These are phyloP conservation scores for Kluyveromyces aestuarii DNA, from an alignment of 805 yeast species.

Conservation along the genomic window DNA sequence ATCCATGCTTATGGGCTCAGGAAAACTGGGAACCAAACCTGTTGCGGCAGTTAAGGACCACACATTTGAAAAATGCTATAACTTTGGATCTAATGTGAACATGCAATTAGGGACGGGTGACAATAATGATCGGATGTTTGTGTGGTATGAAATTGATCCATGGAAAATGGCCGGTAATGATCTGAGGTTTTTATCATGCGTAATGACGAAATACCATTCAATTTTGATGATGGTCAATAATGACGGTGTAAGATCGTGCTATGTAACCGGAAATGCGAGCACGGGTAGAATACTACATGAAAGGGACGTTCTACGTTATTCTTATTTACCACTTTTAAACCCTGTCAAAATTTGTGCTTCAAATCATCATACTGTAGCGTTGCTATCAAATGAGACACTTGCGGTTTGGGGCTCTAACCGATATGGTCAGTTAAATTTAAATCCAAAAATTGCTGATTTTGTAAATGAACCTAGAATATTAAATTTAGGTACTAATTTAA, in stretches of 20 bases:
- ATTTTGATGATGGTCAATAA: conserved; percentile 46
- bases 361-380: conserved; percentile 57
- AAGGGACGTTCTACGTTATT: conserved; percentile 36
- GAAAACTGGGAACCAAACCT: neutral
- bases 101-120: conserved; percentile 61
- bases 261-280: conserved; percentile 56
- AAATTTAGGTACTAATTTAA: conserved; percentile 15
- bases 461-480: conserved; percentile 6
- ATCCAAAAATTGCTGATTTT: conserved; percentile 22
- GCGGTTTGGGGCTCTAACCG: conserved; percentile 76
- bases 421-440: conserved; percentile 42
- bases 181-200: conserved; percentile 33
- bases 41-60: neutral
- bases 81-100: conserved; percentile 56
- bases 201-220: conserved; percentile 59
- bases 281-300: conserved; percentile 62
- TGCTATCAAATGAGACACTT: conserved; percentile 44
- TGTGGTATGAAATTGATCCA: conserved; percentile 4
- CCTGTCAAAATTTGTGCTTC: conserved; percentile 35
- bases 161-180: conserved; percentile 9
- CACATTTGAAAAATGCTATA: conserved; percentile 21
- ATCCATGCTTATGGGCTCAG: neutral
- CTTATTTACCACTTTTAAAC: conserved; percentile 33
- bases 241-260: conserved; percentile 29
- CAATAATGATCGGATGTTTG: conserved; percentile 36